Base-by-base conservation (phyloP, 129 eudicot genomes). In the Kitagawia praeruptora region DNA sequence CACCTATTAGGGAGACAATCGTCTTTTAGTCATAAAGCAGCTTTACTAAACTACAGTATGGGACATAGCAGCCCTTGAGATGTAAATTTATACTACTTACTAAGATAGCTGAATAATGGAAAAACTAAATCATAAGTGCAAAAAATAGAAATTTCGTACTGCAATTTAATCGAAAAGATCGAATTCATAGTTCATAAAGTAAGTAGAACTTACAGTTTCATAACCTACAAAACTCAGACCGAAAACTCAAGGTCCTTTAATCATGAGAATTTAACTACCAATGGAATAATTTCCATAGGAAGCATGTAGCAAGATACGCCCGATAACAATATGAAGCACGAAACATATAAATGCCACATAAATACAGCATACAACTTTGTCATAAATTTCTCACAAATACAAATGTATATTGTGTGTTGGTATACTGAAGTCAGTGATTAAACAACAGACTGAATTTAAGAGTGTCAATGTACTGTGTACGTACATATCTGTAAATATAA, bases 1-100 rank as follows among this genome's bases (percentile, higher is more conserved):
- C 99, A 86, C 91, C 98, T 96, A 77, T 70, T 31, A 75, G 40
- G 48, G 69, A 75, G 13, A 78, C 75, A 46, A 74, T 74, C n/a
- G 47, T 46, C 58, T 27, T 44, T 73, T 73, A 21, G 76, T 73
- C 76, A 42, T 58, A 40, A 23, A 44, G 34, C 21, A 73, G 15
- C 12, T 44, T 46, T 45, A 28, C 39, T 28, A 23, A 15, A 28
- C 31, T 25, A 74, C 51, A 8, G 15, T 61, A n/a, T 58, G 58
- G 40, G n/a, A 18, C 14, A 27, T 6, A 46, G 38, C 8, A 74
- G 48, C 56, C 34, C 11, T 66, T 27, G 41, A 66, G 40, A 31
- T 31, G 41, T 14, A 27, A 66, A 67, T 67, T 31, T 31, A 5
- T 67, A 28, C 14, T 31, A 34, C 41, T 67, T 31, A 4, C 21